Percentiles rank a stretch among this genome's conserved stretches.
Evolutionary conservation across 306 rosid species (phyloP).

Genomic region (Dalbergia oliveri): DNA sequence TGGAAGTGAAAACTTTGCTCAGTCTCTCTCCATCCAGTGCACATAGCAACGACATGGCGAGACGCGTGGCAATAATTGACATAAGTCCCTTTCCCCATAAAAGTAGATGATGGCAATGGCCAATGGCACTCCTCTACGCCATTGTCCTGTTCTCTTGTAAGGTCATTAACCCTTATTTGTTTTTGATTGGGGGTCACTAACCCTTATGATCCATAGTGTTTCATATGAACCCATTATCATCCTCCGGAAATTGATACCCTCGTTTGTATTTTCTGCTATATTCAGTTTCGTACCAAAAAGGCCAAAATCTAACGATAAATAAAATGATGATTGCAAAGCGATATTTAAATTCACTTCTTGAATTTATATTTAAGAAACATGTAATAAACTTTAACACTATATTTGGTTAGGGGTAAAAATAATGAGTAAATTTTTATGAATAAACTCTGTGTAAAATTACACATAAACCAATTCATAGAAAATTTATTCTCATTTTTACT

Average conservation of each 20-base stretch:
- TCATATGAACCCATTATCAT: conserved; percentile 12
- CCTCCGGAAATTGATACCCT: conserved; percentile 18
- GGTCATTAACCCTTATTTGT: background rate
- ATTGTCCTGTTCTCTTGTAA: conserved; percentile 42
- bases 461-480: too few species aligned
- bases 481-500: too few species aligned
- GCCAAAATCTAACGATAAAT: background rate
- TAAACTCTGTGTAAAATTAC: too few species aligned
- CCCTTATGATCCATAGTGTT: background rate
- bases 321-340: background rate
- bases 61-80: conserved; percentile 49
- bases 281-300: conserved; percentile 17
- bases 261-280: conserved; percentile 27
- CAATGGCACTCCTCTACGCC: conserved; percentile 37
- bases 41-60: conserved; percentile 21
- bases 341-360: too few species aligned
- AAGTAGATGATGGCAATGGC: conserved; percentile 36
- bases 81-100: conserved; percentile 49
- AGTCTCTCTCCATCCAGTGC: background rate
- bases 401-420: too few species aligned
- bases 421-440: too few species aligned
- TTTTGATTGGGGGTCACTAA: background rate
- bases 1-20: background rate
- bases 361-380: too few species aligned
- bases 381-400: too few species aligned